Evolutionary conservation across 2,329 filamentous ascomycete genomes (phyloP).

Genomic region (Basipetospora chlamydospora): DNA sequence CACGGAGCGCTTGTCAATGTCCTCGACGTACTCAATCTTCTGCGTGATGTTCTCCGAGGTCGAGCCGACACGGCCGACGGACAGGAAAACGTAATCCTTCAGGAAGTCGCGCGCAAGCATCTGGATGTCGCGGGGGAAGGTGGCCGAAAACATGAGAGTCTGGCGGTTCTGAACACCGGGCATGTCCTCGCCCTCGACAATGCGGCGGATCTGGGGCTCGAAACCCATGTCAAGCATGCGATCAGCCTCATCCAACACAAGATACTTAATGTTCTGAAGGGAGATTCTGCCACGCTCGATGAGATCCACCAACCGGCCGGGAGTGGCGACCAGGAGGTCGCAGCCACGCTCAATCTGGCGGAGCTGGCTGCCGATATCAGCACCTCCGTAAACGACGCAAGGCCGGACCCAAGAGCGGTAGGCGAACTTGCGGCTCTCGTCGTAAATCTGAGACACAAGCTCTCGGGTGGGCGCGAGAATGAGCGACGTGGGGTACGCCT

Average conservation of each 20-base stretch:
- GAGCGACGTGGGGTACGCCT: constrained; percentile 91
- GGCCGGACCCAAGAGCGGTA: constrained; percentile 98
- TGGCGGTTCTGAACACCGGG: constrained; percentile 69
- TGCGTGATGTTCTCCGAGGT: constrained; percentile 99
- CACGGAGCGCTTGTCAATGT: constrained; percentile 93
- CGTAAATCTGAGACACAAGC: constrained; percentile 96
- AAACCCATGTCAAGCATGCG: constrained; percentile 99
- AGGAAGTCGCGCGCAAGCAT: constrained; percentile 98
- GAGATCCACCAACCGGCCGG: constrained; percentile 91
- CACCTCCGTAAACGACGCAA: constrained; percentile 97
- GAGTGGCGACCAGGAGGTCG: constrained; percentile 91
- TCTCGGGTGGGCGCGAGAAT: constrained; percentile 96
- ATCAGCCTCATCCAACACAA: constrained; percentile 97
- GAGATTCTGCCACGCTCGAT: constrained; percentile 98
- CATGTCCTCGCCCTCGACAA: constrained; percentile 98
- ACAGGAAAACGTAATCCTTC: constrained; percentile 98
- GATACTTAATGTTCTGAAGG: constrained; percentile 96
- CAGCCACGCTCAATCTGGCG: constrained; percentile 96
- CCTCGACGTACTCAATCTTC: constrained; percentile 96
- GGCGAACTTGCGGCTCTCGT: constrained; percentile 93
- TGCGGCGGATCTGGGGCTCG: constrained; percentile 97
- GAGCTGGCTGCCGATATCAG: constrained; percentile 94
- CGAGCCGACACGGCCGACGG: constrained; percentile 93
- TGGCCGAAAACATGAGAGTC: constrained; percentile 99
- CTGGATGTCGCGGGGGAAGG: constrained; percentile 97